phyloP scores from a whole-genome alignment of 371 early-diverging fungal genomes.

The Mortierella sp. region DNA sequence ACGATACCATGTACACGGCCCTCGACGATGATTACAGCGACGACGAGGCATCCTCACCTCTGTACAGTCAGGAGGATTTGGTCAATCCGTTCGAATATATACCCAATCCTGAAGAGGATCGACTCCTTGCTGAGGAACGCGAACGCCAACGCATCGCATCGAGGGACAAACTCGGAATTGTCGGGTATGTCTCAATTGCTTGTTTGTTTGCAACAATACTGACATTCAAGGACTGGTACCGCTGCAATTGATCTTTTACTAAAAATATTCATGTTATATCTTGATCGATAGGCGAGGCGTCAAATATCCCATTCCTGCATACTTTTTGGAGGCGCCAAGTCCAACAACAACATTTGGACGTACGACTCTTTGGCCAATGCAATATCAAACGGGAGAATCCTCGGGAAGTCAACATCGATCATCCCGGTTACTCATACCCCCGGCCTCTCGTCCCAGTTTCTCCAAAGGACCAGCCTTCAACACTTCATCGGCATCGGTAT shows the following conservation, averaged over 20 bases:
- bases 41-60: not conserved
- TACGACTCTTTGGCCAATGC: slow-evolving; percentile 3
- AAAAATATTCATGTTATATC: not conserved
- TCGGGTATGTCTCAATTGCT: not conserved
- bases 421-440: not conserved
- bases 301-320: slow-evolving; percentile 1
- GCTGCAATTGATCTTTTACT: not conserved
- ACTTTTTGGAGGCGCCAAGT: not conserved
- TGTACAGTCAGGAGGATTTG: not conserved
- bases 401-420: not conserved
- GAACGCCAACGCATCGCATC: not conserved
- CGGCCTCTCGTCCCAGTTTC: not conserved
- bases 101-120: slow-evolving; percentile 3
- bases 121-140: not conserved
- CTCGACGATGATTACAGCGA: not conserved
- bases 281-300: not conserved
- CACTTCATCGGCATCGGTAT: not conserved
- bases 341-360: slow-evolving; percentile 2
- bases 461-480: not conserved
- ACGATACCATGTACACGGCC: not conserved
- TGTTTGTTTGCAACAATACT: not conserved
- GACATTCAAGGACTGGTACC: not conserved
- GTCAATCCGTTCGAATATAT: slow-evolving; percentile 9
- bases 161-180: slow-evolving; percentile 14
- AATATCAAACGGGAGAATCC: not conserved